These are phyloP conservation scores for Periconia digitata DNA, from an alignment of 2,329 filamentous ascomycete species.

Conservation along the genomic window DNA sequence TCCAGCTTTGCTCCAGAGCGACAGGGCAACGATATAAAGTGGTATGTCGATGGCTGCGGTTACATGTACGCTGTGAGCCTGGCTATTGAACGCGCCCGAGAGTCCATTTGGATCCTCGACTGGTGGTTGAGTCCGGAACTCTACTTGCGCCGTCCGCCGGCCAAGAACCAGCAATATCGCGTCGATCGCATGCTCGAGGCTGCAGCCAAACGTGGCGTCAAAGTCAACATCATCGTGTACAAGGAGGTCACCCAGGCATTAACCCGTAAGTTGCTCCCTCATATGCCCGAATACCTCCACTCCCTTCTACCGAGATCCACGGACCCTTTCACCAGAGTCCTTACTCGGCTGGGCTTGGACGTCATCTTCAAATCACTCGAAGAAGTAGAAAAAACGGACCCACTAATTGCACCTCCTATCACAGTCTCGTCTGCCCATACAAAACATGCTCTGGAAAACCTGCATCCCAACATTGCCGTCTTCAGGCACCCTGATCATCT, in stretches of 20 bases:
- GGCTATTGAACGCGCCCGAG: conserved; percentile 73
- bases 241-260: conserved; percentile 80
- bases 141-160: conserved; percentile 80
- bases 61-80: conserved; percentile 85
- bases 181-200: conserved; percentile 80
- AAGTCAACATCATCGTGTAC: conserved; percentile 85
- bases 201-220: conserved; percentile 81
- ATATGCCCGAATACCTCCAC: conserved; percentile 47
- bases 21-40: conserved; percentile 74
- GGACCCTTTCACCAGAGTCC: conserved; percentile 44
- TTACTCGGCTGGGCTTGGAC: conserved; percentile 46
- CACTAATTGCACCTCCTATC: conserved; percentile 47
- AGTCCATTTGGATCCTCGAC: conserved; percentile 83
- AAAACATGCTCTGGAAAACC: conserved; percentile 72
- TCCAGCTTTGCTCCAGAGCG: conserved; percentile 72
- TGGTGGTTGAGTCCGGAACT: conserved; percentile 90
- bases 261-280: conserved; percentile 64
- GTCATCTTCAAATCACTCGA: conserved; percentile 50
- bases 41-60: conserved; percentile 73
- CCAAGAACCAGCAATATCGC: conserved; percentile 79
- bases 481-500: conserved; percentile 89
- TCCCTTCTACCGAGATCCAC: conserved; percentile 46
- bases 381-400: conserved; percentile 47
- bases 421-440: conserved; percentile 71
- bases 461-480: conserved; percentile 83